Conservation (phyloP, 805 yeast genomes). For the Candida xiaguanensis region DNA sequence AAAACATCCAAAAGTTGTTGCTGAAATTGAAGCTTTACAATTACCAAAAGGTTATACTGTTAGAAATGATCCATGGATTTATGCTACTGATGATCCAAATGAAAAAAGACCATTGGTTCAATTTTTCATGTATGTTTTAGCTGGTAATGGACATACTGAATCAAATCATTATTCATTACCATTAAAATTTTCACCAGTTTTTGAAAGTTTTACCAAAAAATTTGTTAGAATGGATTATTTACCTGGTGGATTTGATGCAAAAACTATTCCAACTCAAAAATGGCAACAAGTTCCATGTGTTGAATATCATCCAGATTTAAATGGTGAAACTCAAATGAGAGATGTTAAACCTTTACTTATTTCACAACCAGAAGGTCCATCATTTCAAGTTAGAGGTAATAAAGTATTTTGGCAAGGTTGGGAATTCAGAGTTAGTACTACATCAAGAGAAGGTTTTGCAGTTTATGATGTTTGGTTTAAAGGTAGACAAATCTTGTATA, state of each 20-base stretch:
- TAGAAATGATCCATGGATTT: conserved; percentile 80
- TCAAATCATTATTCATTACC: conserved; percentile 77
- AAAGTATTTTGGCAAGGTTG: conserved; percentile 79
- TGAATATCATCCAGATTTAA: conserved; percentile 72
- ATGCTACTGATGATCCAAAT: conserved; percentile 68
- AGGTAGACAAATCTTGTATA: conserved; percentile 72
- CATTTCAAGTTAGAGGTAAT: conserved; percentile 53
- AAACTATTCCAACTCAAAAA: conserved; percentile 53
- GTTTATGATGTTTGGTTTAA: conserved; percentile 69
- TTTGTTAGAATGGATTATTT: conserved; percentile 70
- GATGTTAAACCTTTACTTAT: conserved; percentile 67
- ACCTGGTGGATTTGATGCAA: conserved; percentile 68
- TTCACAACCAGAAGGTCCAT: conserved; percentile 76
- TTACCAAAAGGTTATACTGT: conserved; percentile 55
- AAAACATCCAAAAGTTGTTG: conserved; percentile 54
- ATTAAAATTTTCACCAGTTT: conserved; percentile 69
- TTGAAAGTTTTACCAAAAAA: conserved; percentile 56
- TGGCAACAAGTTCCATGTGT: conserved; percentile 59
- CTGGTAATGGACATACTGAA: conserved; percentile 60
- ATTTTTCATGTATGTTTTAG: conserved; percentile 70
- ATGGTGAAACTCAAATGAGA: conserved; percentile 48
- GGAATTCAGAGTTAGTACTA: conserved; percentile 69
- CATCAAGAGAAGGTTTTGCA: conserved; percentile 77
- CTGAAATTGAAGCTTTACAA: conserved; percentile 64
- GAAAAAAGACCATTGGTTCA: conserved; percentile 64